Percentiles rank a stretch among this genome's conserved stretches.
phyloP scores from a whole-genome alignment of 2,329 filamentous ascomycete genomes.

The Monosporascus sp. region DNA sequence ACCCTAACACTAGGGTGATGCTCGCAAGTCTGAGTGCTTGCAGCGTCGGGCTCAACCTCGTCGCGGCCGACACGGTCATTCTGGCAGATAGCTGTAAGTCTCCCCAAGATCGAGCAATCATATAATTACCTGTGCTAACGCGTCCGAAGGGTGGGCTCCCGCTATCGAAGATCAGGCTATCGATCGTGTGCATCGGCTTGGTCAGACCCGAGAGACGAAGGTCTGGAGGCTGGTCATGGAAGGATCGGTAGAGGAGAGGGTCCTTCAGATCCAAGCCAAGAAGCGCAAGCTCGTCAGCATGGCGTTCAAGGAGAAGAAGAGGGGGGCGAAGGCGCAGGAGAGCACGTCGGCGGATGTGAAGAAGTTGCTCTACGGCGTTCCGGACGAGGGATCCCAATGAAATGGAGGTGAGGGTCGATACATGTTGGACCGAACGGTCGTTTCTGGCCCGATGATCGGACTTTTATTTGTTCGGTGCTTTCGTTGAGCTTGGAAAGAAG shows the following conservation, averaged over 20 bases:
- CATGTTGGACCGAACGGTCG: background rate
- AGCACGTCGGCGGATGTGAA: background rate
- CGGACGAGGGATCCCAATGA: background rate
- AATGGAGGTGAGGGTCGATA: background rate
- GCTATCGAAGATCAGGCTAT: slow-evolving; percentile 90
- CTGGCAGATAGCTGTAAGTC: slow-evolving; percentile 67
- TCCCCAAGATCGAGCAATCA: background rate
- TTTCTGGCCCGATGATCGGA: background rate
- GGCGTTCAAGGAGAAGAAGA: slow-evolving; percentile 70
- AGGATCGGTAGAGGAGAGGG: slow-evolving; percentile 72
- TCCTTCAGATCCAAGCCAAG: slow-evolving; percentile 70
- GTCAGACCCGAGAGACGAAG: slow-evolving; percentile 72
- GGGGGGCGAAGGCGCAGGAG: slow-evolving; percentile 18
- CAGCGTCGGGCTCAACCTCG: slow-evolving; percentile 80
- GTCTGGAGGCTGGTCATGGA: slow-evolving; percentile 82
- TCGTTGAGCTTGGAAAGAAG: no score
- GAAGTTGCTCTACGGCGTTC: background rate
- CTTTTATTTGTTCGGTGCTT: no score
- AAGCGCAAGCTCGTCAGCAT: slow-evolving; percentile 74
- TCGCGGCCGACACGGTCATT: slow-evolving; percentile 80
- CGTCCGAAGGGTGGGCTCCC: slow-evolving; percentile 68
- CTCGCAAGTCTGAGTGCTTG: slow-evolving; percentile 79
- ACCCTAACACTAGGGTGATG: slow-evolving; percentile 66
- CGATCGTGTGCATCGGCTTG: slow-evolving; percentile 80
- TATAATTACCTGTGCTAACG: slow-evolving; percentile 8